Evolutionary conservation across 2,329 filamentous ascomycete genomes (phyloP), one percentile per base, ranked within the genome.

Genomic region (Neurospora sp.): DNA sequence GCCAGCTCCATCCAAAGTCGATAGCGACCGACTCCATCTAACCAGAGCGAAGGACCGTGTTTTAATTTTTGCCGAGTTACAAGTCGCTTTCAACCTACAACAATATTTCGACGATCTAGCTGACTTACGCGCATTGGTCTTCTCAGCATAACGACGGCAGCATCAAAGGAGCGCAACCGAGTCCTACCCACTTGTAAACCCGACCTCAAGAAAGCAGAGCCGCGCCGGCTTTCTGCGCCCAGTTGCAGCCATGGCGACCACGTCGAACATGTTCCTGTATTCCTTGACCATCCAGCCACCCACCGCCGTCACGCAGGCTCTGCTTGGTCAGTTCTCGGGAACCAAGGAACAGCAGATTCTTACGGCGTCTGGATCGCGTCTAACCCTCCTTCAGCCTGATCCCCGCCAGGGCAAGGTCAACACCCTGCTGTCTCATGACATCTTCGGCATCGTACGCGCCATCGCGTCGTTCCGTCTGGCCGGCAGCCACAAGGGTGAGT

Each of bases 181-280:
- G 4, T 33, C 52, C 52, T n/a, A 62, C 23, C 52, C 52, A 36
- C 52, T n/a, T 62, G 52, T 11, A 62, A 33, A 62, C n/a, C 28
- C 52, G 15, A 17, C 23, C 23, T 62, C 52, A 15, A 62, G 52
- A 71, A 70, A 73, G 66, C 70, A 72, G 72, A 74, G 82, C 82
- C 82, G 82, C 81, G 82, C 83, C 83, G 84, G 82, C 82, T 82
- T 78, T 79, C 82, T 83, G 83, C 82, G 82, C 81, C 78, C 78
- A 62, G 69, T 73, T 73, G 81, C 77, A 78, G 86, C 79, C 79
- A 98, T 98, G 96, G 95, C 96, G 84, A 97, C 94, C 80, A 97
- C 95, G 72, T 97, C 94, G 75, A 95, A 95, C 80, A 97, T 97
- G 93, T 97, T 97, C 81, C 90, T 99, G 84, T 99, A 99, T 84